Conservation (phyloP, 345 rosid species). For the Lepidium sativum region DNA sequence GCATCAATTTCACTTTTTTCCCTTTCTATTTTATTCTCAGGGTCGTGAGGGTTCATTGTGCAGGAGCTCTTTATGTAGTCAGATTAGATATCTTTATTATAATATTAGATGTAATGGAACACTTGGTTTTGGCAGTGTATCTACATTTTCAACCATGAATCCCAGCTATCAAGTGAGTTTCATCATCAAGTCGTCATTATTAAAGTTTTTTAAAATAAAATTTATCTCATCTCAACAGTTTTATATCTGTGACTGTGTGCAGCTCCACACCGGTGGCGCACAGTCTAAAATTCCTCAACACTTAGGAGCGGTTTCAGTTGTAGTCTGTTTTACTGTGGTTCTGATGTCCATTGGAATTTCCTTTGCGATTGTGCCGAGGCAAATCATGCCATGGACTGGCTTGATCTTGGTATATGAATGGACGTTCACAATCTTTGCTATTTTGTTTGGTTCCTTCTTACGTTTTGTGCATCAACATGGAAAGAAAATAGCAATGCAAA, state of each 20-base stretch:
- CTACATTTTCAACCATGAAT: conserved; percentile 39
- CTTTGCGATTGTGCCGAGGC: conserved; percentile 66
- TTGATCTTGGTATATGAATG: conserved; percentile 80
- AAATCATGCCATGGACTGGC: conserved; percentile 95
- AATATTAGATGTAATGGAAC: conserved; percentile 46
- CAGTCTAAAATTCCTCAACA: conserved; percentile 57
- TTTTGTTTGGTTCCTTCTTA: conserved; percentile 65
- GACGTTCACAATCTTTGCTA: conserved; percentile 66
- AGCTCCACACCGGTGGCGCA: conserved; percentile 39
- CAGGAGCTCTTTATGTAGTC: conserved; percentile 50
- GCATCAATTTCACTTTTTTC: background rate
- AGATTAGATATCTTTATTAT: conserved; percentile 52
- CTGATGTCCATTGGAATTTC: conserved; percentile 50
- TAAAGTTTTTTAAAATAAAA: background rate
- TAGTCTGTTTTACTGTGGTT: conserved; percentile 43
- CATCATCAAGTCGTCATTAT: background rate
- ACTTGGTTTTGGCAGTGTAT: conserved; percentile 44
- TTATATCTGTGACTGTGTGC: conserved; percentile 3
- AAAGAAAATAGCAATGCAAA: conserved; percentile 44
- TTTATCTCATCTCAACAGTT: background rate
- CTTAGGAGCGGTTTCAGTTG: conserved; percentile 62
- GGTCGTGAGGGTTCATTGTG: conserved; percentile 37
- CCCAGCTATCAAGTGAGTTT: conserved; percentile 46
- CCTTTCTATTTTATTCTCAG: conserved; percentile 29
- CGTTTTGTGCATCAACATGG: conserved; percentile 58